phyloP scores from a whole-genome alignment of 2,329 filamentous ascomycete genomes.

The Fusarium abutilonis region DNA sequence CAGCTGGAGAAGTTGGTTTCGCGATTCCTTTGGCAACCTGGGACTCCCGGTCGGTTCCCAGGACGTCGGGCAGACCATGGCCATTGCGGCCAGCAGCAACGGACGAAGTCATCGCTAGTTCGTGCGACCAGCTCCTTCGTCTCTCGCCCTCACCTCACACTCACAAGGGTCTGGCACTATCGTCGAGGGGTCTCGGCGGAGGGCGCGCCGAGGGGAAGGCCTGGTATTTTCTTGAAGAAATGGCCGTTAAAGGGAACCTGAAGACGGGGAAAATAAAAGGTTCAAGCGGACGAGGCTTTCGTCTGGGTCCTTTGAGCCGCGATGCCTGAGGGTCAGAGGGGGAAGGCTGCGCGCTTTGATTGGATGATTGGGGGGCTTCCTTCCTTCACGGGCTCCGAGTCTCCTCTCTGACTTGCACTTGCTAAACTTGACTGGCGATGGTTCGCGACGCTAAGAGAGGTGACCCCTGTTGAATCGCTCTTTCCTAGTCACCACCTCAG shows the following conservation, averaged over 20 bases:
- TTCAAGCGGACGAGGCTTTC: constrained; percentile 45
- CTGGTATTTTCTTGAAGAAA: constrained; percentile 25
- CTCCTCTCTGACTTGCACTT: constrained; percentile 33
- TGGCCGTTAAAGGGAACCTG: constrained; percentile 28
- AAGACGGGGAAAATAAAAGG: constrained; percentile 44
- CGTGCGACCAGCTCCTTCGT: constrained; percentile 65
- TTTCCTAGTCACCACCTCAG: constrained; percentile 3
- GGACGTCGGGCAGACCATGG: constrained; percentile 42
- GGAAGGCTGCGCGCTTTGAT: constrained; percentile 39
- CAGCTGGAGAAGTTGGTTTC: constrained; percentile 13
- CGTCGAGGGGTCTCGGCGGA: constrained; percentile 35
- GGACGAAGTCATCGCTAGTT: constrained; percentile 71
- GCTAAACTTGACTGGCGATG: constrained; percentile 30
- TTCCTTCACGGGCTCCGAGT: constrained; percentile 32
- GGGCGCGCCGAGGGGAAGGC: constrained; percentile 34
- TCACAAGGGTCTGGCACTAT: constrained; percentile 32
- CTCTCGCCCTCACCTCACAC: constrained; percentile 47
- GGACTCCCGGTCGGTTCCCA: constrained; percentile 37
- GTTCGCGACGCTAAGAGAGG: constrained; percentile 32
- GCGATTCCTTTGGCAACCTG: constrained; percentile 37
- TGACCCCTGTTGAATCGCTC: constrained; percentile 14
- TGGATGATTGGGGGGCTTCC: constrained; percentile 30
- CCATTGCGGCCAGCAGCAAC: constrained; percentile 55
- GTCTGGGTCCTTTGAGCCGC: constrained; percentile 43
- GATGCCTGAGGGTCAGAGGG: constrained; percentile 43